Evolutionary conservation across 768 basidiomycete genomes (phyloP).

Genomic region (Kwoniella newhampshirensis): DNA sequence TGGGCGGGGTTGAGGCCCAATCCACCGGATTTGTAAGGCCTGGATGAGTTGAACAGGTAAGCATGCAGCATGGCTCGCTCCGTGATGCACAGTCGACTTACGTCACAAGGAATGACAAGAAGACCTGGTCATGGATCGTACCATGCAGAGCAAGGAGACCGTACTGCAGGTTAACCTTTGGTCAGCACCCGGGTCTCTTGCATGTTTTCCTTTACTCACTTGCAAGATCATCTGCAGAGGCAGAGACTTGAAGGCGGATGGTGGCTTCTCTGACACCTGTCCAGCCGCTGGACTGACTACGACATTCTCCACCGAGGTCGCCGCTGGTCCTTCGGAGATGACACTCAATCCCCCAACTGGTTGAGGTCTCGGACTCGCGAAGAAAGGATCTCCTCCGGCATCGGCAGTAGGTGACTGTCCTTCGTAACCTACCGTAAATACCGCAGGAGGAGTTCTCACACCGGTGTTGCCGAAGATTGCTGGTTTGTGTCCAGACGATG

Average conservation of each 20-base stretch:
- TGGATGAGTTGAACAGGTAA: no score
- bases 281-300: slow-evolving; percentile 12
- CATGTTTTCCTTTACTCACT: slow-evolving; percentile 25
- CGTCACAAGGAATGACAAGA: slow-evolving; percentile 89
- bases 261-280: slow-evolving; percentile 58
- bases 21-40: slow-evolving; percentile 80
- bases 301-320: slow-evolving; percentile 2
- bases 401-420: slow-evolving; percentile 30
- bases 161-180: slow-evolving; percentile 57
- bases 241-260: slow-evolving; percentile 67
- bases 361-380: slow-evolving; percentile 23
- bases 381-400: slow-evolving; percentile 38
- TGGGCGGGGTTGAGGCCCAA: slow-evolving; percentile 85
- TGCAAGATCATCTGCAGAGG: slow-evolving; percentile 84
- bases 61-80: not conserved
- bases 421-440: slow-evolving; percentile 52
- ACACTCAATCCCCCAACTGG: slow-evolving; percentile 38
- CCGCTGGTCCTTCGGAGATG: slow-evolving; percentile 36
- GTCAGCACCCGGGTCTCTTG: slow-evolving; percentile 16
- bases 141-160: slow-evolving; percentile 83
- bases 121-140: slow-evolving; percentile 79
- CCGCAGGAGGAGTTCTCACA: slow-evolving; percentile 72
- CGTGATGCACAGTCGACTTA: slow-evolving; percentile 55
- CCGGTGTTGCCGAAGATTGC: slow-evolving; percentile 82
- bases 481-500: slow-evolving; percentile 58